phyloP scores from a whole-genome alignment of 306 rosid genomes.

The Rosa lucieae region DNA sequence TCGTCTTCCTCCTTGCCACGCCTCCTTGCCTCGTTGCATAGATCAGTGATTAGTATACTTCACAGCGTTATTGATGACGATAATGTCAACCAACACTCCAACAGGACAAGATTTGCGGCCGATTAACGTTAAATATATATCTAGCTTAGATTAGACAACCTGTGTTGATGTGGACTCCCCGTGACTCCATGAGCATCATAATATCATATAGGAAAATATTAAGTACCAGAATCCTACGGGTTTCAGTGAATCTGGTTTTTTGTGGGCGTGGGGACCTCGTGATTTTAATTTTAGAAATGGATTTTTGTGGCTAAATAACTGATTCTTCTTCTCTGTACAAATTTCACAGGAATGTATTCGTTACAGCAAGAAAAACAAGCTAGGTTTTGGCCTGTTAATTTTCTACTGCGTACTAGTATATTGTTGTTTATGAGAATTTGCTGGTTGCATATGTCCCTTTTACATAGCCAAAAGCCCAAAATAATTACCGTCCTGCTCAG shows the following conservation, averaged over 20 bases:
- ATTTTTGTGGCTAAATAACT: neutral
- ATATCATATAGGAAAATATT: neutral
- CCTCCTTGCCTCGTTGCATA: neutral
- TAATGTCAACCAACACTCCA: neutral
- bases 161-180: slow-evolving; percentile 17
- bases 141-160: neutral
- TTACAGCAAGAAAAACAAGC: neutral
- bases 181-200: slow-evolving; percentile 9
- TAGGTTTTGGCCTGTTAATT: neutral
- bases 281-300: neutral
- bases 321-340: neutral
- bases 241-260: neutral
- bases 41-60: neutral
- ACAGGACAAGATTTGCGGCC: slow-evolving; percentile 22
- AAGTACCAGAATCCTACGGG: slow-evolving; percentile 2
- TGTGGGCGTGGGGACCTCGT: slow-evolving; percentile 5
- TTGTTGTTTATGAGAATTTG: neutral
- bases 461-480: neutral
- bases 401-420: neutral
- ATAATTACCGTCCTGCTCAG: neutral
- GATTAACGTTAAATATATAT: neutral
- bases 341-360: neutral
- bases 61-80: neutral
- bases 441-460: neutral
- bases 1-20: neutral